These are phyloP conservation scores for Melocanna baccifera DNA, from an alignment of 176 grass and related monocot genomes.

Conservation along the genomic window DNA sequence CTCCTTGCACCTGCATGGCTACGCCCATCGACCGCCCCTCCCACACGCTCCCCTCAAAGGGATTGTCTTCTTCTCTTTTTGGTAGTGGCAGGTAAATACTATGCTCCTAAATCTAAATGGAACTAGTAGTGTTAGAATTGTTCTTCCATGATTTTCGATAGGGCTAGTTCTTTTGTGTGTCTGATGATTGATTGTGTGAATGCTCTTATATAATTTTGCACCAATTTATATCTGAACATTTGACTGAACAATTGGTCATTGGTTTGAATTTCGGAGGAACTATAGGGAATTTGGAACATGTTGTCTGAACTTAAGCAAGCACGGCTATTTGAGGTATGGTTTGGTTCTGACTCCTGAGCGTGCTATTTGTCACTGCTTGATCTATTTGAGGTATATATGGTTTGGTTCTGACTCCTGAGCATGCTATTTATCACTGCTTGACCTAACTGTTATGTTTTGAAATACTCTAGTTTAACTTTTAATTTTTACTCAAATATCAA, in stretches of 20 bases:
- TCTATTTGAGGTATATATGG: neutral
- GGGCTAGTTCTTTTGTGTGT: neutral
- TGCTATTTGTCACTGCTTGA: neutral
- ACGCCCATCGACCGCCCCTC: too few relatives aligned
- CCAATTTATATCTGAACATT: neutral
- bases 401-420: too few relatives aligned
- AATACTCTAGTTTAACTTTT: too few relatives aligned
- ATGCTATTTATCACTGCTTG: too few relatives aligned
- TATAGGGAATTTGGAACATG: neutral
- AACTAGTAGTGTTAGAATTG: neutral
- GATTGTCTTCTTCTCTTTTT: constrained; percentile 96
- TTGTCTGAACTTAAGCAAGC: neutral
- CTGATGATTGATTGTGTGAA: neutral
- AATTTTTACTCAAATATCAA: too few relatives aligned
- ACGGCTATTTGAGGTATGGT: neutral
- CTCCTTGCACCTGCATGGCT: too few relatives aligned
- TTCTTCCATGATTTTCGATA: neutral
- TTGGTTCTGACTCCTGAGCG: neutral
- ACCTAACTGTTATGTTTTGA: too few relatives aligned
- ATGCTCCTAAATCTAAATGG: constrained; percentile 3
- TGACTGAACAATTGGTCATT: neutral
- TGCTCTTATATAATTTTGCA: neutral
- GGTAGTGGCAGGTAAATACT: constrained; percentile 58
- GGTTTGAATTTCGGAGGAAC: neutral
- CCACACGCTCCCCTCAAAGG: constrained; percentile 42